Evolutionary conservation across 1,139 yeast species (phyloP).

Genomic region (Yamadazyma oceani): DNA sequence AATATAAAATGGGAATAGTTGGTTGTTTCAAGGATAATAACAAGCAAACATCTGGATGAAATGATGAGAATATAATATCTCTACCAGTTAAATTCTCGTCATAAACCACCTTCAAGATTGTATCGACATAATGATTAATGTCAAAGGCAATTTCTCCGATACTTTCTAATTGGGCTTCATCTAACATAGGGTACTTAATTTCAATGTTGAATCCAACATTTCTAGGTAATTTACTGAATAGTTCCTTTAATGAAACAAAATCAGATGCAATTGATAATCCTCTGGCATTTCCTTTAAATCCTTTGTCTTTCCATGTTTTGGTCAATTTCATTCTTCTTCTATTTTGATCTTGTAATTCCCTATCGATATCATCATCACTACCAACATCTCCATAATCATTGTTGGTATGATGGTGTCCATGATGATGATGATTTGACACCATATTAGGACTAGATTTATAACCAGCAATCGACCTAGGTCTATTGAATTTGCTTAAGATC

Average conservation of each 20-base stretch:
- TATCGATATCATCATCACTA: conserved; percentile 36
- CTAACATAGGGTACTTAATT: conserved; percentile 93
- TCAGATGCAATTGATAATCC: conserved; percentile 90
- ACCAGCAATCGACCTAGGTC: conserved; percentile 40
- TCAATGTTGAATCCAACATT: conserved; percentile 93
- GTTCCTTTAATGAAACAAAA: conserved; percentile 83
- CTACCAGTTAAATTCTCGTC: conserved; percentile 73
- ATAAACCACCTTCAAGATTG: conserved; percentile 77
- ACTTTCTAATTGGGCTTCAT: conserved; percentile 86
- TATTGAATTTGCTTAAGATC: conserved; percentile 29
- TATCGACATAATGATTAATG: conserved; percentile 83
- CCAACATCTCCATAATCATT: conserved; percentile 11
- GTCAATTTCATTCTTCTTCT: conserved; percentile 80
- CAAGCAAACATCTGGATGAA: conserved; percentile 91
- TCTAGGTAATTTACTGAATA: conserved; percentile 77
- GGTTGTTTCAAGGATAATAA: conserved; percentile 90
- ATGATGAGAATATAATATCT: conserved; percentile 87
- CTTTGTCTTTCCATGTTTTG: conserved; percentile 80
- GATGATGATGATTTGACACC: conserved; percentile 9
- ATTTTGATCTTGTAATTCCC: conserved; percentile 39
- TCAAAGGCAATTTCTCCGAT: conserved; percentile 87
- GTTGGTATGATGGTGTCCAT: conserved; percentile 5
- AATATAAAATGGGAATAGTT: conserved; percentile 80
- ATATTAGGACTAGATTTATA: conserved; percentile 34
- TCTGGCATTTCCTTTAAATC: conserved; percentile 87